Conservation (phyloP, 176 grass and related monocot species). For the Elymus sibiricus region DNA sequence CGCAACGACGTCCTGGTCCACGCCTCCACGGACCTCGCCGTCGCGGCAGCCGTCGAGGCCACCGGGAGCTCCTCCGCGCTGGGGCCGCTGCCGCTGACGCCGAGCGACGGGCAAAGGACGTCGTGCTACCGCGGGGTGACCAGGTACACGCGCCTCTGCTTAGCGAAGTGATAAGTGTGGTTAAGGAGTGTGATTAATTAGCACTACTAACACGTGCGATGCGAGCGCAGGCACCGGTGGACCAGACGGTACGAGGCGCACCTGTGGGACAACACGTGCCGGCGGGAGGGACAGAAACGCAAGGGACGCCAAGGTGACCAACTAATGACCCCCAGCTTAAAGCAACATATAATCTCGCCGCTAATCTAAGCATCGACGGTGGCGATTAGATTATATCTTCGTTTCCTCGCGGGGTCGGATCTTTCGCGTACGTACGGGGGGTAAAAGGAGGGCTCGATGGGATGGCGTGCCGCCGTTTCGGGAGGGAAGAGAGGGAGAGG, state of each 20-base stretch:
- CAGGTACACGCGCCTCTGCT: slow-evolving; percentile 29
- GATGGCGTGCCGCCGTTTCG: slow-evolving; percentile 47
- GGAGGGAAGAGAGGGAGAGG: background rate
- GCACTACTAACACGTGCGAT: background rate
- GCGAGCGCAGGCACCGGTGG: slow-evolving; percentile 78
- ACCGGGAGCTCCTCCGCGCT: slow-evolving; percentile 16
- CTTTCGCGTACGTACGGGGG: slow-evolving; percentile 13
- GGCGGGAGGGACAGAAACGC: slow-evolving; percentile 72
- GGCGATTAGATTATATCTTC: background rate
- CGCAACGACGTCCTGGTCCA: background rate
- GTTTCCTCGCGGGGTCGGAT: background rate
- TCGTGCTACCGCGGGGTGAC: slow-evolving; percentile 86
- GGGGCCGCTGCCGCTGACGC: slow-evolving; percentile 7
- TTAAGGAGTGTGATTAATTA: slow-evolving; percentile 27
- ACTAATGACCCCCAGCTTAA: background rate
- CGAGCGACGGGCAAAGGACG: slow-evolving; percentile 35
- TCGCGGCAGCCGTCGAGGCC: background rate
- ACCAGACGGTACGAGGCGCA: slow-evolving; percentile 85
- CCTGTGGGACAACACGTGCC: slow-evolving; percentile 93
- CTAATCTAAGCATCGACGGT: background rate
- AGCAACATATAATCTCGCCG: background rate
- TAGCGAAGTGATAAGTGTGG: slow-evolving; percentile 12
- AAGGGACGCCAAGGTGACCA: slow-evolving; percentile 82
- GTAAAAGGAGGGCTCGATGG: background rate
- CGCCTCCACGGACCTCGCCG: background rate